Evolutionary conservation across 805 yeast genomes (phyloP).

Genomic region (Schizosaccharomyces octosporus): DNA sequence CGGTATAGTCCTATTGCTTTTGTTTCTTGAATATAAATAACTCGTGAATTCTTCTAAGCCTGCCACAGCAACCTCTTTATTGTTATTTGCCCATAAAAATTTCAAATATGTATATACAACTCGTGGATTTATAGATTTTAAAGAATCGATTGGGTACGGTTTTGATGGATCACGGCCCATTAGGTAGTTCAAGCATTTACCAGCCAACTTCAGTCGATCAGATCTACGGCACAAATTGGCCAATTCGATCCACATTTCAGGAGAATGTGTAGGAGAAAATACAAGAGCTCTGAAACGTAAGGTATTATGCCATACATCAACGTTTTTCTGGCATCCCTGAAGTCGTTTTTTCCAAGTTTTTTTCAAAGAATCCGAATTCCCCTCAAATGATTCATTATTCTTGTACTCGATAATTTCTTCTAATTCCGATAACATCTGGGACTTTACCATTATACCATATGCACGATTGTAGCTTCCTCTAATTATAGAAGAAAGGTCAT

Average conservation of each 20-base stretch:
- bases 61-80: slow-evolving; percentile 54
- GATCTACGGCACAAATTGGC: slow-evolving; percentile 89
- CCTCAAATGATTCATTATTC: slow-evolving; percentile 57
- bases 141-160: slow-evolving; percentile 11
- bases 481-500: slow-evolving; percentile 80
- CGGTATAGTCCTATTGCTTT: too few species aligned
- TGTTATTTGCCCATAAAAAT: slow-evolving; percentile 91
- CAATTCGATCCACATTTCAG: slow-evolving; percentile 94
- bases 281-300: slow-evolving; percentile 79
- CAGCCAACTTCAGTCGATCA: slow-evolving; percentile 80
- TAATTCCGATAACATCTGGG: slow-evolving; percentile 87
- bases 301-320: slow-evolving; percentile 94
- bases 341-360: slow-evolving; percentile 85
- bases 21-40: neutral
- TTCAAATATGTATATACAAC: slow-evolving; percentile 92
- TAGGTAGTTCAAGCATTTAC: slow-evolving; percentile 59
- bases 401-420: slow-evolving; percentile 86
- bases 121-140: slow-evolving; percentile 65
- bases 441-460: slow-evolving; percentile 83
- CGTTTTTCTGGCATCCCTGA: slow-evolving; percentile 84
- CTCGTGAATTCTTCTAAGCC: neutral
- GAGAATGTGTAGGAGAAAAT: slow-evolving; percentile 80
- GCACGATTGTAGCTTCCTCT: slow-evolving; percentile 93
- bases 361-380: slow-evolving; percentile 50
- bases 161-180: slow-evolving; percentile 44